Percentiles rank a stretch among this genome's conserved stretches.
These are phyloP conservation scores for Austropuccinia psidii DNA, from an alignment of 1,284 basidiomycete genomes.

Conservation along the genomic window DNA sequence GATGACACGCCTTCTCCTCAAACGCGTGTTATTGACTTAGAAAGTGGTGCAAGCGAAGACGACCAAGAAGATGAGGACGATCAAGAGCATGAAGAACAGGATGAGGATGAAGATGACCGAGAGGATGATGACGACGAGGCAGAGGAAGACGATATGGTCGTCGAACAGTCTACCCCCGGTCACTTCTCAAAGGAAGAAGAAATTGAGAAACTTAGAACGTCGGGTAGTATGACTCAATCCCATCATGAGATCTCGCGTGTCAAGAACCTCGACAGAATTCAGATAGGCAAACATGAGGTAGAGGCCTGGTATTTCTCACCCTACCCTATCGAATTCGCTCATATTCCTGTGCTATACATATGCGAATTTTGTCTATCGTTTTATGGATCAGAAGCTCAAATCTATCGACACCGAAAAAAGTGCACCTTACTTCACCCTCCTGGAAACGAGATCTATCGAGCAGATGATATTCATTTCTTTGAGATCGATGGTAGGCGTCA, in stretches of 20 bases:
- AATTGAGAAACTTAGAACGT: conserved; percentile 94
- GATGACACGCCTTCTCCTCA: conserved; percentile 14
- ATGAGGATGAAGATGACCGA: conserved; percentile 31
- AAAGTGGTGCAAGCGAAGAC: conserved; percentile 22
- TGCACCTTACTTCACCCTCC: conserved; percentile 93
- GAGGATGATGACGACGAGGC: conserved; percentile 43
- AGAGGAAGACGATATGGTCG: conserved; percentile 49
- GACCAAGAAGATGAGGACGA: conserved; percentile 24
- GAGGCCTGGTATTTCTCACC: conserved; percentile 99
- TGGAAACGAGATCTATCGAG: conserved; percentile 97
- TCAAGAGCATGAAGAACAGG: neutral
- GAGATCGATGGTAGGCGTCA: conserved; percentile 97
- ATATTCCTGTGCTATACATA: conserved; percentile 87
- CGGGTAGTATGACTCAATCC: conserved; percentile 97
- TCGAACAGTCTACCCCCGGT: conserved; percentile 45
- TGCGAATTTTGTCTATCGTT: conserved; percentile 97
- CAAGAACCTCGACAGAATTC: conserved; percentile 93
- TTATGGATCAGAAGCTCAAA: conserved; percentile 78
- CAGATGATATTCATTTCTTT: conserved; percentile 93
- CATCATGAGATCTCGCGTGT: conserved; percentile 95
- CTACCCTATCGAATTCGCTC: conserved; percentile 94
- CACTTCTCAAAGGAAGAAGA: conserved; percentile 86
- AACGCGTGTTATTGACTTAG: conserved; percentile 7
- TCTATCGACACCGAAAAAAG: conserved; percentile 78
- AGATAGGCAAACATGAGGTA: conserved; percentile 92